Percentiles rank a stretch among this genome's conserved stretches.
These are phyloP conservation scores for Thuja plicata DNA, from an alignment of 83 land plant genomes.

Conservation along the genomic window DNA sequence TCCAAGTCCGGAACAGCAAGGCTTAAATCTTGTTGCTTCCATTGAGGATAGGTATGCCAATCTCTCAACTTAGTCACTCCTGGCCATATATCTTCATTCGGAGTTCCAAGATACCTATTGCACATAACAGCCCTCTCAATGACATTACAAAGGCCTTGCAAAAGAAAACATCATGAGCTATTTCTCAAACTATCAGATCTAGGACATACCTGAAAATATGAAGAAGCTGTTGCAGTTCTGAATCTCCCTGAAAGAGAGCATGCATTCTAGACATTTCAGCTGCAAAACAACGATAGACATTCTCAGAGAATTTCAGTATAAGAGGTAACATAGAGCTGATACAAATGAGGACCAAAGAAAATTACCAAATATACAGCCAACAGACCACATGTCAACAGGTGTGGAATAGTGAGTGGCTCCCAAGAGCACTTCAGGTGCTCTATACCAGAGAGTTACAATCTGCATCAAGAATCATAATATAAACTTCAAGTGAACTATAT, in stretches of 20 bases:
- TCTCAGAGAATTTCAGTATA: not conserved
- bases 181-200: not conserved
- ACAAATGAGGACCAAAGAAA: not conserved
- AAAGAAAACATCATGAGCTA: not conserved
- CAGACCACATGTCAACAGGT: conserved; percentile 95
- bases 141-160: not conserved
- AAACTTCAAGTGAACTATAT: too few species aligned
- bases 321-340: not conserved
- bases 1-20: conserved; percentile 61
- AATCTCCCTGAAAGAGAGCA: conserved; percentile 91
- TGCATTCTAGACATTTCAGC: conserved; percentile 81
- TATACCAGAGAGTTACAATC: conserved; percentile 96
- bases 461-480: conserved; percentile 16
- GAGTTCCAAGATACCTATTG: conserved; percentile 59
- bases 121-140: not conserved
- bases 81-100: conserved; percentile 72
- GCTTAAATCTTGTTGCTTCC: conserved; percentile 65
- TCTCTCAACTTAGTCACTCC: conserved; percentile 63
- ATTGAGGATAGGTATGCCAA: conserved; percentile 80
- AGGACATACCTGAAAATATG: conserved; percentile 82
- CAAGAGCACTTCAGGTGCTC: conserved; percentile 94
- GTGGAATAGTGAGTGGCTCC: conserved; percentile 87
- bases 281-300: conserved; percentile 12
- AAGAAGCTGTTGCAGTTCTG: conserved; percentile 89
- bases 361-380: conserved; percentile 93